These are phyloP conservation scores for Globisporangium megalacanthum DNA, from an alignment of 352 stramenopile species.

Conservation along the genomic window DNA sequence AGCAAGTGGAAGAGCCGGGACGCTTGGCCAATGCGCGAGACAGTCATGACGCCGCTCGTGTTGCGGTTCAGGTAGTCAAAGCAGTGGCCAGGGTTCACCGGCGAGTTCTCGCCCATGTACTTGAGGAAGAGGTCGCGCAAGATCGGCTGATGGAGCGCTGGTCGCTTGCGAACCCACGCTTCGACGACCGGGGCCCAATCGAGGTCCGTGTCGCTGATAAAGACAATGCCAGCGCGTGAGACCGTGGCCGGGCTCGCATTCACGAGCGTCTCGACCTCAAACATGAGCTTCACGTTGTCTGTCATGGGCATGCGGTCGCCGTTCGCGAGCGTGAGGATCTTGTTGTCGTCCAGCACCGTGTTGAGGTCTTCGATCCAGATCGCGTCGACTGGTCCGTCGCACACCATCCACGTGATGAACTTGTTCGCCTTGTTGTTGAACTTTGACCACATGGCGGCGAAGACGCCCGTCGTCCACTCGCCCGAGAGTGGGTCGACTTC, in stretches of 20 bases:
- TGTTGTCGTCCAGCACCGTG: constrained; percentile 98
- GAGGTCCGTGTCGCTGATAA: constrained; percentile 97
- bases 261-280: constrained; percentile 96
- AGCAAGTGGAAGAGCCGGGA: constrained; percentile 84
- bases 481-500: constrained; percentile 95
- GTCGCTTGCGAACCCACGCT: constrained; percentile 94
- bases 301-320: constrained; percentile 98
- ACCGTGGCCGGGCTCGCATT: constrained; percentile 97
- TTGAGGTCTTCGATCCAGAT: constrained; percentile 99
- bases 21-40: constrained; percentile 89
- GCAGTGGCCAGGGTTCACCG: constrained; percentile 91
- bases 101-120: constrained; percentile 94
- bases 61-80: constrained; percentile 96
- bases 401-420: constrained; percentile 99
- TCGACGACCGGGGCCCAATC: constrained; percentile 96
- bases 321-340: constrained; percentile 96
- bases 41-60: constrained; percentile 91
- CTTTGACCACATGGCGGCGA: constrained; percentile 98
- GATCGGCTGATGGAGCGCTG: constrained; percentile 82
- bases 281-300: constrained; percentile 97
- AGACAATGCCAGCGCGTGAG: constrained; percentile 96
- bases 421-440: constrained; percentile 98
- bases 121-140: constrained; percentile 92
- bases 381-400: constrained; percentile 95
- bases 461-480: constrained; percentile 98